These are phyloP conservation scores for Ailanthus altissimus DNA, from an alignment of 345 rosid genomes.

Conservation along the genomic window DNA sequence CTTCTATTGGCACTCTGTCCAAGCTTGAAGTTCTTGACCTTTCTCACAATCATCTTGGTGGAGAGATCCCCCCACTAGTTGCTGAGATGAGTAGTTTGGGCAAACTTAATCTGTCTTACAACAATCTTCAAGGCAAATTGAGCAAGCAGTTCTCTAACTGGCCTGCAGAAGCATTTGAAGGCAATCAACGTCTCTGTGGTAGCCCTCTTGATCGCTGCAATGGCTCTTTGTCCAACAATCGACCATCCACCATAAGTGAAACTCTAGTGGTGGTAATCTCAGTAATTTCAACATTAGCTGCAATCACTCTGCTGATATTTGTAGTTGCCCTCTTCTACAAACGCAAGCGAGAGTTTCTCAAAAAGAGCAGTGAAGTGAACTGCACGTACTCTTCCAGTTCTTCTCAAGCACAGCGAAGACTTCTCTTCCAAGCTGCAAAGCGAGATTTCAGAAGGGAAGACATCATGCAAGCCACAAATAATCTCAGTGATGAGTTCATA, in stretches of 20 bases:
- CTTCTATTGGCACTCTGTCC: slow-evolving; percentile 58
- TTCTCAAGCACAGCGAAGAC: slow-evolving; percentile 62
- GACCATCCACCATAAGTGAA: slow-evolving; percentile 46
- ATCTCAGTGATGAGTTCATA: slow-evolving; percentile 73
- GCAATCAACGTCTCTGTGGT: slow-evolving; percentile 77
- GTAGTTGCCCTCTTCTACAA: slow-evolving; percentile 52
- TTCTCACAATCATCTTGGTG: slow-evolving; percentile 71
- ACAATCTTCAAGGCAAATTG: slow-evolving; percentile 68
- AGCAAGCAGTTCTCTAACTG: slow-evolving; percentile 71
- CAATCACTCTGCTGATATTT: slow-evolving; percentile 57
- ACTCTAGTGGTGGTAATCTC: slow-evolving; percentile 55
- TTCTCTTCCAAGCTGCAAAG: slow-evolving; percentile 63
- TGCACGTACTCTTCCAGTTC: slow-evolving; percentile 59
- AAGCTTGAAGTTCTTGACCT: slow-evolving; percentile 85
- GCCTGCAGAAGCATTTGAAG: slow-evolving; percentile 73
- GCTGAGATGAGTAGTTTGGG: slow-evolving; percentile 79
- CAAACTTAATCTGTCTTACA: slow-evolving; percentile 74
- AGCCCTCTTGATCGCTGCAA: slow-evolving; percentile 60
- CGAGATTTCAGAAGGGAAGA: slow-evolving; percentile 79
- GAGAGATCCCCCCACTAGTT: slow-evolving; percentile 65
- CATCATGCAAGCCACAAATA: slow-evolving; percentile 76
- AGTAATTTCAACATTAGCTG: slow-evolving; percentile 62
- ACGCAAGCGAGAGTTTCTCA: slow-evolving; percentile 47
- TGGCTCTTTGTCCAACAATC: slow-evolving; percentile 24
- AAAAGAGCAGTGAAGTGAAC: slow-evolving; percentile 45